These are phyloP conservation scores for Penicillium lagena DNA, from an alignment of 495 filamentous ascomycete genomes.

Conservation along the genomic window DNA sequence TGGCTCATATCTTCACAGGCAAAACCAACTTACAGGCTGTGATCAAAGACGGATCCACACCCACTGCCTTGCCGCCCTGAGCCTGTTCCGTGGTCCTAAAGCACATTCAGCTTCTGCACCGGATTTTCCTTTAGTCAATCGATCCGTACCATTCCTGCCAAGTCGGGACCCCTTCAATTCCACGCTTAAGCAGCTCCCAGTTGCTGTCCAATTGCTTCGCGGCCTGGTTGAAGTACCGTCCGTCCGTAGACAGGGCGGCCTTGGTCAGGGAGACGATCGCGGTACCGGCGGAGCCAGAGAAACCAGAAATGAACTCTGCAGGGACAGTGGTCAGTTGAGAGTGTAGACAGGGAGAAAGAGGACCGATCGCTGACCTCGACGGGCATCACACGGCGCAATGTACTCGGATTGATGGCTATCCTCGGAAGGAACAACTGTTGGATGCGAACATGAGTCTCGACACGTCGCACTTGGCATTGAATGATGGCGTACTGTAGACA, in stretches of 20 bases:
- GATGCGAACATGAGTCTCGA: slow-evolving; percentile 5
- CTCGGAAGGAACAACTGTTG: slow-evolving; percentile 87
- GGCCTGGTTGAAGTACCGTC: slow-evolving; percentile 98
- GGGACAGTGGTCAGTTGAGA: slow-evolving; percentile 15
- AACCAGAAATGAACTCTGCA: slow-evolving; percentile 81
- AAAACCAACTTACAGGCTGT: slow-evolving; percentile 52
- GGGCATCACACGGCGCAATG: slow-evolving; percentile 87
- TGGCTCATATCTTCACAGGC: not conserved
- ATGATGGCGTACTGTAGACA: slow-evolving; percentile 72
- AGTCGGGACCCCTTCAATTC: slow-evolving; percentile 86
- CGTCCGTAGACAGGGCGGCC: slow-evolving; percentile 90
- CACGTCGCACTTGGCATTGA: no score
- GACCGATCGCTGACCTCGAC: slow-evolving; percentile 55
- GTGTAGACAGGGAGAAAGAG: not conserved
- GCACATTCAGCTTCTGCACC: slow-evolving; percentile 14
- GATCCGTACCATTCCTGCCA: slow-evolving; percentile 86
- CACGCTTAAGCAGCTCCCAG: slow-evolving; percentile 90
- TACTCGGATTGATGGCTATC: slow-evolving; percentile 98
- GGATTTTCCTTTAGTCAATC: not conserved
- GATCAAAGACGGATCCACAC: slow-evolving; percentile 86
- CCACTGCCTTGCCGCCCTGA: slow-evolving; percentile 77
- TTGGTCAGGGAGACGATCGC: slow-evolving; percentile 82
- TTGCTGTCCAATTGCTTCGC: slow-evolving; percentile 85
- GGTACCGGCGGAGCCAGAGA: slow-evolving; percentile 91
- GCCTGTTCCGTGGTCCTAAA: slow-evolving; percentile 71